Conservation (phyloP, 192 early-diverging fungal species). For the Coemansia interrupta region DNA sequence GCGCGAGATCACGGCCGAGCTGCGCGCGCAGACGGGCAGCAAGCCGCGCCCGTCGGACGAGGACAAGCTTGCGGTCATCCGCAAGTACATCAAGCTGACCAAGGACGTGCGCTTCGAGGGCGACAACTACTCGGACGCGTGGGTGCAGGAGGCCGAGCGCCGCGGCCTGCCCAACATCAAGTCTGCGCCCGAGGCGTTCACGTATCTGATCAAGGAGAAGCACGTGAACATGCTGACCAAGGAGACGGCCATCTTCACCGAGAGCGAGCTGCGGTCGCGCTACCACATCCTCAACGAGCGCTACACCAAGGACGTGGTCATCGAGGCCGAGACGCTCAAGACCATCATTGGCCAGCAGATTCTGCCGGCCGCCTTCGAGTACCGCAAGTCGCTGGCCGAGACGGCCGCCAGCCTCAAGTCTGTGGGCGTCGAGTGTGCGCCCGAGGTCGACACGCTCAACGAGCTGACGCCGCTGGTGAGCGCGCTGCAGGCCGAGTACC, state of each 20-base stretch:
- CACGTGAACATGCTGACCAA: constrained; percentile 75
- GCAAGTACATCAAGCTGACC: constrained; percentile 66
- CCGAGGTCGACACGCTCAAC: constrained; percentile 71
- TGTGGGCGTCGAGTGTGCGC: constrained; percentile 54
- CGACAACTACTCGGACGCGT: constrained; percentile 95
- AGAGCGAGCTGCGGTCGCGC: constrained; percentile 83
- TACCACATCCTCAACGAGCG: constrained; percentile 96
- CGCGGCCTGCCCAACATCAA: constrained; percentile 97
- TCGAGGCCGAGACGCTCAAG: constrained; percentile 88
- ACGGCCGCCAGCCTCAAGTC: constrained; percentile 69
- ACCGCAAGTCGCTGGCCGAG: constrained; percentile 86
- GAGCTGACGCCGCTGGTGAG: constrained; percentile 61
- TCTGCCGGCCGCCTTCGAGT: constrained; percentile 81
- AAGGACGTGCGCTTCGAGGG: constrained; percentile 91
- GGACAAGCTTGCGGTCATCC: constrained; percentile 87
- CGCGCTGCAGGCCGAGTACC: constrained; percentile 56
- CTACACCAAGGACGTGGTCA: constrained; percentile 93
- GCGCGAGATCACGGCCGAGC: constrained; percentile 64
- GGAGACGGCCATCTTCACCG: constrained; percentile 78
- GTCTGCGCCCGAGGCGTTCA: constrained; percentile 85
- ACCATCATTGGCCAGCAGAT: constrained; percentile 80
- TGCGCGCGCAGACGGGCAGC: constrained; percentile 78
- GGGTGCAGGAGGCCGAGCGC: constrained; percentile 86
- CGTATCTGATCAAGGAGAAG: constrained; percentile 65
- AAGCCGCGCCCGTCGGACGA: constrained; percentile 75